These are phyloP conservation scores for Neolentinus lepideus DNA, from an alignment of 1,284 basidiomycete species.

Conservation along the genomic window DNA sequence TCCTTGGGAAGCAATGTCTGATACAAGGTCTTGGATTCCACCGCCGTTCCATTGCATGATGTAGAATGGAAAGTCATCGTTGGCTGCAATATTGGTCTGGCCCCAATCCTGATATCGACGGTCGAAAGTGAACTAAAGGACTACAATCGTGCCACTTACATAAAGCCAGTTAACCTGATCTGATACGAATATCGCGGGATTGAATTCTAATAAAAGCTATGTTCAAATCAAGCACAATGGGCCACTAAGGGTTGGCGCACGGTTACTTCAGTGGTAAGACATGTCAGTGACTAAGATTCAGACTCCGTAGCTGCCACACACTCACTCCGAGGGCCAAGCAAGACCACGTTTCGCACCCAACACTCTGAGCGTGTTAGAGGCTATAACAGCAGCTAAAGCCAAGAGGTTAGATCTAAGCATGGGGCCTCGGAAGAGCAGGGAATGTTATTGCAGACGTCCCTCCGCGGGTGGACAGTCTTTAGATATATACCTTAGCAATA, in stretches of 20 bases:
- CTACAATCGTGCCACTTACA: not conserved
- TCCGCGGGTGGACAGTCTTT: too few species aligned
- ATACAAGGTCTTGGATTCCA: not conserved
- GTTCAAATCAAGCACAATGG: not conserved
- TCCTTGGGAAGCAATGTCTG: not conserved
- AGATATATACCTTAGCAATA: too few species aligned
- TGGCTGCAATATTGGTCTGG: not conserved
- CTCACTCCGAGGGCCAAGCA: not conserved
- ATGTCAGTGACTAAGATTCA: not conserved
- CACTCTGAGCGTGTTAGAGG: not conserved
- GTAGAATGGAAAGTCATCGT: not conserved
- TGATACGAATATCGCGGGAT: not conserved
- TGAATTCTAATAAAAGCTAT: not conserved
- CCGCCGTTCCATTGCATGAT: conserved; percentile 1
- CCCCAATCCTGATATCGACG: not conserved
- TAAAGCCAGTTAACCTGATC: not conserved
- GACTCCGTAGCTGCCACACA: not conserved
- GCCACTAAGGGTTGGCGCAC: not conserved
- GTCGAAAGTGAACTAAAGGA: not conserved
- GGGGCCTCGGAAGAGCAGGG: too few species aligned
- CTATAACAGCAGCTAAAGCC: not conserved
- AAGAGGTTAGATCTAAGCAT: not conserved
- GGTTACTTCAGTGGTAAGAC: not conserved
- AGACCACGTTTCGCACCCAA: not conserved
- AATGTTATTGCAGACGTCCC: too few species aligned